These are phyloP conservation scores for Monosporascus ibericus DNA, from an alignment of 2,329 filamentous ascomycete species.

Conservation along the genomic window DNA sequence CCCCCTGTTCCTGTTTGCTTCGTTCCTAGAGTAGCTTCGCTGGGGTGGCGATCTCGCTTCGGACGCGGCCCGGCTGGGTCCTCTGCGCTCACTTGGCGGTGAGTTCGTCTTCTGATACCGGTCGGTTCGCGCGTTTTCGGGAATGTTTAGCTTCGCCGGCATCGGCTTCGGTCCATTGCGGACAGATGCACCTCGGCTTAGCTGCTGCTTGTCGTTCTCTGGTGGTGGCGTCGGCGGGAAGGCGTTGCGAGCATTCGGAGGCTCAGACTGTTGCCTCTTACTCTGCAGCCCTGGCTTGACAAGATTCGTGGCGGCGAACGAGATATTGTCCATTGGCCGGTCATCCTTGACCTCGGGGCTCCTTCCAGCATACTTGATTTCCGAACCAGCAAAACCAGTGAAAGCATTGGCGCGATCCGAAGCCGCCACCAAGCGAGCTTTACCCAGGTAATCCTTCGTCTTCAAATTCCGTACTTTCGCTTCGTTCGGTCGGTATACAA, in stretches of 20 bases:
- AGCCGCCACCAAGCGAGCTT: slow-evolving; percentile 86
- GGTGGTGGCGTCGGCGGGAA: slow-evolving; percentile 99
- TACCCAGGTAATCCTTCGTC: slow-evolving; percentile 95
- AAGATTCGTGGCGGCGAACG: slow-evolving; percentile 86
- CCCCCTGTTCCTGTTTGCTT: slow-evolving; percentile 25
- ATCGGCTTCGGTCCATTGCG: slow-evolving; percentile 55
- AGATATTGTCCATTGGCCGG: slow-evolving; percentile 75
- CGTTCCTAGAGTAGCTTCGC: slow-evolving; percentile 37
- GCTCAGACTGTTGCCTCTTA: slow-evolving; percentile 79
- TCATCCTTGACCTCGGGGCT: slow-evolving; percentile 62
- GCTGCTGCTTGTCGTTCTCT: slow-evolving; percentile 64
- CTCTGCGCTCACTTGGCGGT: slow-evolving; percentile 34
- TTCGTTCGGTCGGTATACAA: slow-evolving; percentile 91
- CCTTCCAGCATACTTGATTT: slow-evolving; percentile 64
- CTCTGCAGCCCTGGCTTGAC: slow-evolving; percentile 80
- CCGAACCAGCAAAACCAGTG: slow-evolving; percentile 73
- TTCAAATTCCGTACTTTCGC: slow-evolving; percentile 98
- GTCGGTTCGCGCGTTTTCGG: slow-evolving; percentile 45
- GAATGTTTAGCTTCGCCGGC: slow-evolving; percentile 58
- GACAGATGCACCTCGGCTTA: slow-evolving; percentile 54
- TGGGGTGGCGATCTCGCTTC: slow-evolving; percentile 41
- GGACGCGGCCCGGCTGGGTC: slow-evolving; percentile 31
- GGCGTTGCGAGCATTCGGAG: slow-evolving; percentile 69
- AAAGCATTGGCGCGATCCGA: slow-evolving; percentile 76
- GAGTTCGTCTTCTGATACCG: slow-evolving; percentile 48